Evolutionary conservation across 768 basidiomycete genomes (phyloP), one percentile per base, ranked within the genome.

Genomic region (Tulasnella sp.): DNA sequence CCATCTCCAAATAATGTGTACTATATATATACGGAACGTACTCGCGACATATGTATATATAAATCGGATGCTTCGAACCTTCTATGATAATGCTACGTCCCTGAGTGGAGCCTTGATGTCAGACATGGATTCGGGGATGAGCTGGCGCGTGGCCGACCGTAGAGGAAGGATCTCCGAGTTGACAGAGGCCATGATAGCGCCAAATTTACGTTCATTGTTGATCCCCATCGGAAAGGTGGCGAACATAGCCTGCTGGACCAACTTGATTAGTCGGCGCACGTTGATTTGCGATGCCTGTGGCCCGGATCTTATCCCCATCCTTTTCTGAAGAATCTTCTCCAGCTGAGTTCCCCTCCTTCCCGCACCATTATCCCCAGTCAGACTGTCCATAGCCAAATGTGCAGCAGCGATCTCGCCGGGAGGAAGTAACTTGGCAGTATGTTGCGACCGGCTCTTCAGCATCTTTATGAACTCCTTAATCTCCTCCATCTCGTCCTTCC

Each of bases 101-200:
- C 34, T 7, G 34, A 15, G 5, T 38, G 34, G 5, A 5, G 34
- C 7, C 34, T 7, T 5, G 34, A 38, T 38, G 34, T 38, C 34
- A 5, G 34, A 38, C 34, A 38, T 15, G 34, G 5, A 7, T 38
- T 5, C 34, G 7, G 15, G 34, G 34, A n/a, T n/a, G n/a, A n/a
- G n/a, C n/a, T n/a, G n/a, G n/a, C n/a, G n/a, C 34, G 7, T 38
- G 15, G 5, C 15, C 34, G 15, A 38, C 7, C 34, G 34, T 7
- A 42, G 41, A 23, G 55, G 55, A 10, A 56, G 44, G 41, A 56
- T 42, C 42, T 56, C 55, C 23, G 24, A 32, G 26, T 56, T 56
- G n/a, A 43, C 55, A 27, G 41, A 43, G 9, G 41, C 55, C 55
- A 56, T 56, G 9, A 15, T 27, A 10, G 11, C 24, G 21, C 15